A percentile compares a stretch with the other conserved stretches of the same genome.
phyloP scores from a whole-genome alignment of 2,329 filamentous ascomycete species.

The Nothophoma quercina region DNA sequence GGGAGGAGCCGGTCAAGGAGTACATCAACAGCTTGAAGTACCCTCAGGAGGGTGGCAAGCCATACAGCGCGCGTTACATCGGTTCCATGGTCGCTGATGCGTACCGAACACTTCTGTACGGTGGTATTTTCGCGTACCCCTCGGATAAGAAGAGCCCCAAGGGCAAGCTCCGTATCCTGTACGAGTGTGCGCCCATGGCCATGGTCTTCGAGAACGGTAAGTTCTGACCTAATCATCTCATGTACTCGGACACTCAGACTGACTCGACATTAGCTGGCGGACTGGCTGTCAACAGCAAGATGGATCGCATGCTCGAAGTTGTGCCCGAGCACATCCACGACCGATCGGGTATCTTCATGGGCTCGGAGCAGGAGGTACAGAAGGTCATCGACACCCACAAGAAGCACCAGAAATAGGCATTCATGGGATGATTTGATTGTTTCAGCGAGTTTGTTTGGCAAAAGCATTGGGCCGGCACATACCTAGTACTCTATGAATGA shows the following conservation, averaged over 20 bases:
- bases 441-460: constrained; percentile 5
- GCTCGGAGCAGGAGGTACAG: constrained; percentile 92
- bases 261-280: constrained; percentile 73
- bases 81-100: constrained; percentile 98
- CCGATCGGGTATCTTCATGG: constrained; percentile 93
- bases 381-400: constrained; percentile 89
- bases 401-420: constrained; percentile 53
- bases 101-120: constrained; percentile 93
- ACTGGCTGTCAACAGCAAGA: constrained; percentile 88
- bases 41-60: constrained; percentile 77
- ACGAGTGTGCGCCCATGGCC: constrained; percentile 99
- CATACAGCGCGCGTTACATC: constrained; percentile 94
- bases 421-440: background rate
- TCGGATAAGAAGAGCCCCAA: constrained; percentile 98
- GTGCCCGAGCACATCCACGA: constrained; percentile 94
- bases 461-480: constrained; percentile 12
- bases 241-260: constrained; percentile 12
- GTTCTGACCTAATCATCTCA: constrained; percentile 42
- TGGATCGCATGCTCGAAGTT: constrained; percentile 88
- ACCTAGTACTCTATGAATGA: constrained; percentile 6
- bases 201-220: constrained; percentile 98
- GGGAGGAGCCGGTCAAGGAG: constrained; percentile 84
- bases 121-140: constrained; percentile 96
- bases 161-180: constrained; percentile 95
- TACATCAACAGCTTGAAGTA: constrained; percentile 92